Evolutionary conservation across 2,329 filamentous ascomycete genomes (phyloP).

Genomic region (Triangularia setosa): DNA sequence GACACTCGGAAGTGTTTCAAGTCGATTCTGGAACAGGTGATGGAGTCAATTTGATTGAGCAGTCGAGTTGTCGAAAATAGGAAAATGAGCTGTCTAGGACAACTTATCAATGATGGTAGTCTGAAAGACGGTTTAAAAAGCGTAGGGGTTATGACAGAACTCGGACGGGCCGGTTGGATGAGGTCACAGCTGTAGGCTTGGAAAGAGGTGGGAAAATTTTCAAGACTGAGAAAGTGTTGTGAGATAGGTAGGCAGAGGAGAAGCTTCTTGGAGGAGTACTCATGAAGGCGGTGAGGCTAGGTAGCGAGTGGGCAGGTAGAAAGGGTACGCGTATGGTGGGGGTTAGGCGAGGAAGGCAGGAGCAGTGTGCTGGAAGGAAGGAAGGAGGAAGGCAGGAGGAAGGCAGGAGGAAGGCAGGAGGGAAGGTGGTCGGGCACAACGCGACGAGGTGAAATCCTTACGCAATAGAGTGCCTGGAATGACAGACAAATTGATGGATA

Average conservation of each 20-base stretch:
- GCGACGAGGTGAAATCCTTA: not conserved
- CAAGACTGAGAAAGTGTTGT: not conserved
- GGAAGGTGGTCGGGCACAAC: not conserved
- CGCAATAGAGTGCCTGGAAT: not conserved
- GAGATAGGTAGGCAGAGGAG: not conserved
- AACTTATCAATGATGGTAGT: not conserved
- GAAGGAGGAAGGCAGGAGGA: too few species aligned
- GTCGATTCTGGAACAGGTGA: not conserved
- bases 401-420: not conserved
- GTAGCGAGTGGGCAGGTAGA: not conserved
- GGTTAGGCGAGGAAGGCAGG: not conserved
- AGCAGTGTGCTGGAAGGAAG: not conserved
- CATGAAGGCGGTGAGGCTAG: not conserved
- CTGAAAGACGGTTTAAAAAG: not conserved
- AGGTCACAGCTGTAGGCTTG: not conserved
- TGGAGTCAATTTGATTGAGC: not conserved
- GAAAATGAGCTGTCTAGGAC: not conserved
- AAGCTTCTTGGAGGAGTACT: not conserved
- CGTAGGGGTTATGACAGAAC: not conserved
- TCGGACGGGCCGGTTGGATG: not conserved
- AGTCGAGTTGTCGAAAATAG: not conserved
- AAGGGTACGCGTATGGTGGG: not conserved
- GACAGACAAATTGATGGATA: not conserved
- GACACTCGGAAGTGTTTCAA: not conserved
- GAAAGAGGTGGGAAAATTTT: not conserved